Conservation (phyloP, 371 early-diverging fungal genomes). For the Rhizopus sp. region DNA sequence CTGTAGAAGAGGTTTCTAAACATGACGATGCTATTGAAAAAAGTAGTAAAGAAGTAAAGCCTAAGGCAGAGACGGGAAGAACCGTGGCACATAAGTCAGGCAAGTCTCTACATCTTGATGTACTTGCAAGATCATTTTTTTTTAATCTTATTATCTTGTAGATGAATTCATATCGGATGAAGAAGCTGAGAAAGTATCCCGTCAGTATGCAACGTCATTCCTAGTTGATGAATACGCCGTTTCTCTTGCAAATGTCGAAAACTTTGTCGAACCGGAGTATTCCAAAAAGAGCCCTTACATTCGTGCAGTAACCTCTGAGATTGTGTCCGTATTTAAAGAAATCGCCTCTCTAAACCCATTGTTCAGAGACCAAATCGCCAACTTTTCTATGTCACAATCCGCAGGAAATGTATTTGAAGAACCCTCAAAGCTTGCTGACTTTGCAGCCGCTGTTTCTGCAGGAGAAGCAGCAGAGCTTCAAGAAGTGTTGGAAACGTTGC, state of each 20-base stretch:
- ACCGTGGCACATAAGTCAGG: slow-evolving; percentile 16
- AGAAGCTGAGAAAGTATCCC: slow-evolving; percentile 13
- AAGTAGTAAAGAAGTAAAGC: slow-evolving; percentile 9
- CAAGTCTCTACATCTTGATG: neutral
- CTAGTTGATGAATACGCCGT: slow-evolving; percentile 73
- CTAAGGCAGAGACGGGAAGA: slow-evolving; percentile 14
- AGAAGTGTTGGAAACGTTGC: slow-evolving; percentile 84
- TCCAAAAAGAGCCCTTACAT: slow-evolving; percentile 82
- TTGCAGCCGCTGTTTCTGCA: slow-evolving; percentile 93
- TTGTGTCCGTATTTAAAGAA: slow-evolving; percentile 94
- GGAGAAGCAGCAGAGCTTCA: slow-evolving; percentile 93
- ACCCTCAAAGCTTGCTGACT: slow-evolving; percentile 93
- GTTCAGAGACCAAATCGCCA: slow-evolving; percentile 96
- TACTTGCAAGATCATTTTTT: neutral
- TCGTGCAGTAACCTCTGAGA: slow-evolving; percentile 94
- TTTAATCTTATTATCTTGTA: neutral
- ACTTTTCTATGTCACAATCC: slow-evolving; percentile 92
- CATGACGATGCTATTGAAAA: slow-evolving; percentile 13
- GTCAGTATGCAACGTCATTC: slow-evolving; percentile 53
- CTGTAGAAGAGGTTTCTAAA: slow-evolving; percentile 19
- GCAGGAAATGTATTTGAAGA: slow-evolving; percentile 95
- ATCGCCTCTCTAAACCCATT: slow-evolving; percentile 91
- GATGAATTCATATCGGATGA: slow-evolving; percentile 23
- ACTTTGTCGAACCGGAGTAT: slow-evolving; percentile 82
- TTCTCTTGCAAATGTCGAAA: slow-evolving; percentile 85